Conservation (phyloP, 805 yeast genomes). For the Saturnispora gosingensis region DNA sequence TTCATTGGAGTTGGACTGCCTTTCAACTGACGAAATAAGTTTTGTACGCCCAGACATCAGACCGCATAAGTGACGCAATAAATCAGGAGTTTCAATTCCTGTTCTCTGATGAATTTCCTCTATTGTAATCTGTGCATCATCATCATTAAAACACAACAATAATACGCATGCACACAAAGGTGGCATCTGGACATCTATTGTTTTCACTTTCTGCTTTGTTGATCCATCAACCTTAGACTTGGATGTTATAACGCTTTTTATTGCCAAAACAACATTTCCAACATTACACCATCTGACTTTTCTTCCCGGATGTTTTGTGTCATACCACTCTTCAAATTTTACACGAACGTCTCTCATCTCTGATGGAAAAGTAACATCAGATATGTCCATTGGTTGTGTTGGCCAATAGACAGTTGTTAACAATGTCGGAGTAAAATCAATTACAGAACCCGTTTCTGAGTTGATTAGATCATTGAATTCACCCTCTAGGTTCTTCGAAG, state of each 20-base stretch:
- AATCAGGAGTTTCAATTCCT: constrained; percentile 61
- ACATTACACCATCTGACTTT: constrained; percentile 46
- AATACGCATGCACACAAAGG: constrained; percentile 73
- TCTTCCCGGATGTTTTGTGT: constrained; percentile 46
- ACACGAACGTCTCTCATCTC: constrained; percentile 33
- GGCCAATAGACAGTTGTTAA: constrained; percentile 67
- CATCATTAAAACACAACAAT: constrained; percentile 54
- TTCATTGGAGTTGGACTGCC: not conserved
- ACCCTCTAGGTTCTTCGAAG: constrained; percentile 40
- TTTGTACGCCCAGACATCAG: constrained; percentile 21
- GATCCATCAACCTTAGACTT: constrained; percentile 4
- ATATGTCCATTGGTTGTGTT: constrained; percentile 28
- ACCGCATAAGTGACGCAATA: constrained; percentile 55
- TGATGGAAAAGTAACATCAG: constrained; percentile 33
- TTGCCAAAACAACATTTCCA: not conserved
- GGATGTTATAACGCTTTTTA: not conserved
- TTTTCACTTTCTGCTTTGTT: not conserved
- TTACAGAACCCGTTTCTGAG: not conserved
- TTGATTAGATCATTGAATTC: constrained; percentile 27
- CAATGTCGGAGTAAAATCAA: constrained; percentile 24
- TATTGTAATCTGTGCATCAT: constrained; percentile 37
- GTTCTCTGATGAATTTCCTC: constrained; percentile 58
- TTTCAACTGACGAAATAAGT: not conserved
- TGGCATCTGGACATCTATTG: constrained; percentile 43
- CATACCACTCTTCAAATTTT: constrained; percentile 44